phyloP scores from a whole-genome alignment of 805 yeast species.

The Teunomyces cretensis region DNA sequence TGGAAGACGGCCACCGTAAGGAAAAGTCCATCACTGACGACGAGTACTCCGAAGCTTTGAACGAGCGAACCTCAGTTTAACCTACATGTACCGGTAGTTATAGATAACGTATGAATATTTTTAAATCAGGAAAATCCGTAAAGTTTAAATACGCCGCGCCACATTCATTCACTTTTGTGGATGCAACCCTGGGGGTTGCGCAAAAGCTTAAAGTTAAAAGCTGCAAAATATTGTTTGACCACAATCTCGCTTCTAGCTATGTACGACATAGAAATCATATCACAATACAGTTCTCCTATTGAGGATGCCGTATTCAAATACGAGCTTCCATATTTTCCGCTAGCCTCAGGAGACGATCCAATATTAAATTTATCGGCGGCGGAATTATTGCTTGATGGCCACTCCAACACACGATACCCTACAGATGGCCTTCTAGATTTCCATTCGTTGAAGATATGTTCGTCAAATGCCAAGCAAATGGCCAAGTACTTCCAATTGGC shows the following conservation, averaged over 20 bases:
- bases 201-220: background rate
- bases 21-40: background rate
- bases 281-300: background rate
- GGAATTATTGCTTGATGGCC: constrained; percentile 22
- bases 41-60: background rate
- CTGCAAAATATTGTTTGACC: background rate
- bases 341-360: constrained; percentile 14
- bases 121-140: no score
- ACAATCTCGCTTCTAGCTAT: background rate
- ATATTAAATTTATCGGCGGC: constrained; percentile 10
- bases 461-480: constrained; percentile 67
- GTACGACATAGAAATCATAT: background rate
- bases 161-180: background rate
- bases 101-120: no score
- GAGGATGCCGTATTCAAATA: constrained; percentile 5
- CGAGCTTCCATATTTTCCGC: constrained; percentile 22
- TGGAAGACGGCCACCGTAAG: background rate
- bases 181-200: background rate
- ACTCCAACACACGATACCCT: constrained; percentile 15
- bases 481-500: constrained; percentile 53
- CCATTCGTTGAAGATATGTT: constrained; percentile 68
- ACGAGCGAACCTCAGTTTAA: background rate
- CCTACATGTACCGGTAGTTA: no score
- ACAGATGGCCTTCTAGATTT: constrained; percentile 46
- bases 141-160: no score